Evolutionary conservation across 164 flowering plant species (phyloP), one percentile per base, ranked within the genome.

Genomic region (Liquidambar formosana): DNA sequence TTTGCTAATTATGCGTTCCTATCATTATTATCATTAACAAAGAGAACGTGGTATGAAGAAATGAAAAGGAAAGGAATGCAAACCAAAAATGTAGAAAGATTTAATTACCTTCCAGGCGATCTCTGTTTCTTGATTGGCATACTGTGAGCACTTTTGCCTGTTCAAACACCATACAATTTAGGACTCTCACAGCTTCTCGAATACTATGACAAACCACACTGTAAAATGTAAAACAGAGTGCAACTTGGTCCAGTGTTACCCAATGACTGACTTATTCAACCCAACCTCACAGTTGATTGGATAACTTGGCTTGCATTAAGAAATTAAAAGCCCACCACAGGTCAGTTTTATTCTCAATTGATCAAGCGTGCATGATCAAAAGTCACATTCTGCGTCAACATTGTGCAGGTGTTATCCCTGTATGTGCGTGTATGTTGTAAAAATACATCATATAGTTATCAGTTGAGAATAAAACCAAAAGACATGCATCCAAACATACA

Each of bases 61-160:
- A 33, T 25, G 15, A 60, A 12, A 44, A 49, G 44, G 28, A 44
- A 41, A 10, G 57, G 41, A 33, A 33, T 33, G 8, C 10, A 33
- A n/a, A 23, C n/a, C 9, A 27, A 22, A 54, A 67, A 43, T 23
- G 25, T 19, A n/a, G 47, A 66, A 59, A 44, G 27, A 46, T 60
- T 44, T 14, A 2, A 41, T 69, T 84, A 92, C 98, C 98, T 76
- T 86, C 89, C 13, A 68, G 64, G 58, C 66, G 33, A 66, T 84
- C 82, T 21, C 62, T 61, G 38, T 71, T 76, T 77, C 70, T 79
- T 21, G 90, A 77, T 68, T 92, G 91, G 76, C 96, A 89, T n/a
- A 83, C 70, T 49, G 88, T 87, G 49, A 87, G 86, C 72, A 95
- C 83, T 74, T 85, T 89, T 46, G 64, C 88, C 99, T 92, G 75